phyloP scores from a whole-genome alignment of 176 grass and related monocot genomes.

The Aegilops umbellulata region DNA sequence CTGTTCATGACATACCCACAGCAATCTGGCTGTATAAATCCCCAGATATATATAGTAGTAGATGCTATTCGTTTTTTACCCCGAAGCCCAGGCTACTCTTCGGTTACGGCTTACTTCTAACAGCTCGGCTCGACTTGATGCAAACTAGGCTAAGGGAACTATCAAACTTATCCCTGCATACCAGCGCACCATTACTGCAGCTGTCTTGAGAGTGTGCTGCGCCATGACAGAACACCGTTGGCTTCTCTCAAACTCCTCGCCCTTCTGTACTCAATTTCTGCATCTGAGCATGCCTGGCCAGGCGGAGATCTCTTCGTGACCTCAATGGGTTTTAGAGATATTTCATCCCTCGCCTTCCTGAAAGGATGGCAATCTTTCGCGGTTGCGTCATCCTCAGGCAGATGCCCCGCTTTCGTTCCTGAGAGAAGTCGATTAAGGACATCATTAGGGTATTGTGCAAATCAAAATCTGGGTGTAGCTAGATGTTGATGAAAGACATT shows the following conservation, averaged over 20 bases:
- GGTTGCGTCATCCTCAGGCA: conserved; percentile 11
- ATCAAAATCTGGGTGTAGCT: conserved; percentile 10
- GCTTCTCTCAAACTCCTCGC: conserved; percentile 97
- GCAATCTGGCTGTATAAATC: conserved; percentile 35
- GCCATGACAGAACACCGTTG: conserved; percentile 60
- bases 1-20: conserved; percentile 38
- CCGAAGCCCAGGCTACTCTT: conserved; percentile 28
- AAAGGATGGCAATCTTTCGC: conserved; percentile 58
- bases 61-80: too few species aligned
- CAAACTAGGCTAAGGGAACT: conserved; percentile 40
- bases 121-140: conserved; percentile 29
- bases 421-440: neutral
- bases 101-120: conserved; percentile 40
- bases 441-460: neutral
- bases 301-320: conserved; percentile 59
- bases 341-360: conserved; percentile 48
- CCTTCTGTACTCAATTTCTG: conserved; percentile 89
- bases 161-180: conserved; percentile 44
- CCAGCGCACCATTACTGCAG: conserved; percentile 45
- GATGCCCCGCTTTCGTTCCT: conserved; percentile 42
- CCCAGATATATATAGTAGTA: conserved; percentile 26
- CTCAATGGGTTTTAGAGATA: conserved; percentile 55
- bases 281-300: conserved; percentile 80
- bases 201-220: conserved; percentile 64
- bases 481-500: neutral